Conservation (phyloP, 352 stramenopile genomes). For the Phytophthora constricta region DNA sequence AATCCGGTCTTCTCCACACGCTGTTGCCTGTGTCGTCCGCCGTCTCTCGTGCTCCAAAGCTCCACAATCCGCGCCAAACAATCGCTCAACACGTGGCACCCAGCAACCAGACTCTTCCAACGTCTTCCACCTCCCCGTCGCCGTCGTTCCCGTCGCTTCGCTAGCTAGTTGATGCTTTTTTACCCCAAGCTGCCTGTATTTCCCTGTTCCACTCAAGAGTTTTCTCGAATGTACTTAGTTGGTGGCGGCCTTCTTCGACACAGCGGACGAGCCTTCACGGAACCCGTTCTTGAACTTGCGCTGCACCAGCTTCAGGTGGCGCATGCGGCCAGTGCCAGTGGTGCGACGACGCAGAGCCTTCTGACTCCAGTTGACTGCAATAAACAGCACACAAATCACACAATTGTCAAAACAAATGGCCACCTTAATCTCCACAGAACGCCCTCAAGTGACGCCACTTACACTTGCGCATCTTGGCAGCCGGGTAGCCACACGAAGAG, state of each 20-base stretch:
- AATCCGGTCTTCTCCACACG: too few species aligned
- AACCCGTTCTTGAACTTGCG: slow-evolving; percentile 99
- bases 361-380: slow-evolving; percentile 95
- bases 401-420: neutral
- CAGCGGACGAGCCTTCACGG: slow-evolving; percentile 92
- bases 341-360: slow-evolving; percentile 98
- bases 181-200: slow-evolving; percentile 46
- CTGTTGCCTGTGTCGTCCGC: slow-evolving; percentile 26
- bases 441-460: slow-evolving; percentile 35
- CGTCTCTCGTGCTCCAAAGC: slow-evolving; percentile 5
- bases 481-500: slow-evolving; percentile 98
- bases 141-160: slow-evolving; percentile 43
- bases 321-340: slow-evolving; percentile 97
- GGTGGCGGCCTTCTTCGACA: slow-evolving; percentile 91
- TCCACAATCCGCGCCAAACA: slow-evolving; percentile 18
- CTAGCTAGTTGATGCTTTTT: slow-evolving; percentile 41
- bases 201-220: slow-evolving; percentile 28
- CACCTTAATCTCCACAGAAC: too few species aligned
- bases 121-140: slow-evolving; percentile 24
- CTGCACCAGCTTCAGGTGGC: slow-evolving; percentile 98
- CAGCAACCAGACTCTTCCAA: slow-evolving; percentile 16
- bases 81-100: neutral
- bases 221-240: slow-evolving; percentile 69
- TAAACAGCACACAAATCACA: too few species aligned
- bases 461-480: slow-evolving; percentile 98